Evolutionary conservation across 2,329 filamentous ascomycete species (phyloP), one percentile per base, ranked within the genome.

Genomic region (Helicocarpus griseus): DNA sequence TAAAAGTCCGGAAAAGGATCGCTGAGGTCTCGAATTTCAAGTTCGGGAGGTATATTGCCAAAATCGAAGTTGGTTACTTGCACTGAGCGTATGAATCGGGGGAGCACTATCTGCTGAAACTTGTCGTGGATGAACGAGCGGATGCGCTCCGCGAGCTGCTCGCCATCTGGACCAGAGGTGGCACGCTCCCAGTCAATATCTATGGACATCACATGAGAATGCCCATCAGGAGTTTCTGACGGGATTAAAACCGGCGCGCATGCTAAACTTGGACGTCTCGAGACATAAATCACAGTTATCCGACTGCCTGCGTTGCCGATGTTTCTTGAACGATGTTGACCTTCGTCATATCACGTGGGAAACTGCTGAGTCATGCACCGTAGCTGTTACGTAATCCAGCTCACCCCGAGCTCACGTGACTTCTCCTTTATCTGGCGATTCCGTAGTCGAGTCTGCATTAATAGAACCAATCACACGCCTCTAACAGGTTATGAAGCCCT

Each of bases 1-100:
- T 98, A 98, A 65, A 98, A 98, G 63, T 98, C 93, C 0, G 89
- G 85, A 53, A 97, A 78, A 1, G 93, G 93, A 66, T 98, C 90
- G 60, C 91, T 94, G 55, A 98, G 90, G 68, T 97, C 93, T 71
- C 96, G 97, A 62, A 98, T 84, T 65, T 94, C 89, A 39, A 98
- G 80, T 60, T 87, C 80, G 1, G 93, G 93, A 36, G 87, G 77
- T 47, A 91, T 82, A 26, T 77, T 81, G 45, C 93, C 93, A 67
- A 98, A 96, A 57, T 91, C 85, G 70, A 98, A 98, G 55, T 87
- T 85, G 67, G 96, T 90, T 38, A 96, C 90, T 50, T 89, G 86
- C 61, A 98, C 93, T 24, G 89, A 93, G 64, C 93, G 90, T 71
- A 98, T 96, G 77, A 98, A 96, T 63, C 89, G 87, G 53, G 93